Base-by-base conservation (phyloP, 148 eudicot species). In the Diospyros kaki region DNA sequence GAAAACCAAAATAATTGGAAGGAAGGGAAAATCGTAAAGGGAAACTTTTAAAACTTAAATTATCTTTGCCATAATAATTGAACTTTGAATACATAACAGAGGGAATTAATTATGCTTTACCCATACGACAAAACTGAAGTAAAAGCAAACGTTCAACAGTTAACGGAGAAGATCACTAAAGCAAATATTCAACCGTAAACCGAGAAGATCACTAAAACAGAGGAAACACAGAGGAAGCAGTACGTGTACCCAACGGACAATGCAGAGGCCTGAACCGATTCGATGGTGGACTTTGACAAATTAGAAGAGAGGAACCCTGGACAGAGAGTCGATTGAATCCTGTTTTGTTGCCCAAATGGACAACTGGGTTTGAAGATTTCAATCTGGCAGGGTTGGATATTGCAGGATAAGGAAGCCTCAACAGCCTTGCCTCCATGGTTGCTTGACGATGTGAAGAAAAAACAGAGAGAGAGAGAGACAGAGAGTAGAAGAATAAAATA, bases 351-450 rank as follows among this genome's bases (percentile, higher is more conserved):
- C 18, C 75, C 54, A 56, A 78, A 75, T 44, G 38, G 62, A 63
- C 38, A 51, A 79, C 38, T 54, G 70, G 72, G 18, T 62, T 77
- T 11, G 76, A 59, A 56, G 6, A 55, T 9, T 56, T 56, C 18
- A 13, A 70, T 40, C 53, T 59, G 41, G 38, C 5, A 44, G 68
- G 67, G 8, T 17, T 28, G 4, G 46, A 38, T 1, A 17, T 58
- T 15, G 68, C 8, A 64, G 77, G 74, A 41, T 75, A 73, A 18
- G 75, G 50, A 42, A 68, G 69, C 41, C 78, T 54, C 6, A 77
- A 61, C 18, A 82, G 71, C 78, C 56, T 69, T 55, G 80, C 79
- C 71, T 75, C 86, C 88, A 85, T 85, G 63, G 48, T 58, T 70
- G 46, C 42, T 42, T 18, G 17, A 50, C 11, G 13, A 9, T 12